Evolutionary conservation across 257 asterid species (phyloP).

Genomic region (Coffea eugenioides): DNA sequence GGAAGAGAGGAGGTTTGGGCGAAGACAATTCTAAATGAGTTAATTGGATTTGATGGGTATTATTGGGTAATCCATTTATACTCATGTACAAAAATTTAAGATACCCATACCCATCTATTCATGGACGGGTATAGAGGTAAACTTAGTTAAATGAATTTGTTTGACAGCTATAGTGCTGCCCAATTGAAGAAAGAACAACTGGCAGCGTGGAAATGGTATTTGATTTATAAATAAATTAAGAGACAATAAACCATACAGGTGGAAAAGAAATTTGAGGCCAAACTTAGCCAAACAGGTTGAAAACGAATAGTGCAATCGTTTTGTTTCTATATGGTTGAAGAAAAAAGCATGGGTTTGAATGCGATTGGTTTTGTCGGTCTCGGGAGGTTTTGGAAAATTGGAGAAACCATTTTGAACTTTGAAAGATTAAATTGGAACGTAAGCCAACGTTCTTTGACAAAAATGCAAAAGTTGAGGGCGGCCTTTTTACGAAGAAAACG

Average conservation of each 20-base stretch:
- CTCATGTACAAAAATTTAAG: no score
- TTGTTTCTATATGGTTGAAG: neutral
- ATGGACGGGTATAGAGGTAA: no score
- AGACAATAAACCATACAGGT: neutral
- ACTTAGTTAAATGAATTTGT: no score
- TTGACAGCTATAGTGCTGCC: neutral
- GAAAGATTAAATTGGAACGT: neutral
- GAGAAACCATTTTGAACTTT: slow-evolving; percentile 32
- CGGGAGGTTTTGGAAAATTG: slow-evolving; percentile 32
- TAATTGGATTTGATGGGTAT: no score
- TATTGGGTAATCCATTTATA: no score
- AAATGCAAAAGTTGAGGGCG: neutral
- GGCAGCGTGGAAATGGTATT: neutral
- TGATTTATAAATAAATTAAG: neutral
- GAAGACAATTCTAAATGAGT: no score
- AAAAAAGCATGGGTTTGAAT: slow-evolving; percentile 15
- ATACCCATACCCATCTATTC: no score
- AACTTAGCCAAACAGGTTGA: slow-evolving; percentile 10
- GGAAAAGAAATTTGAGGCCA: slow-evolving; percentile 5
- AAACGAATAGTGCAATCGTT: slow-evolving; percentile 8
- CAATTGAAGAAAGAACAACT: slow-evolving; percentile 2
- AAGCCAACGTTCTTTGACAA: slow-evolving; percentile 27
- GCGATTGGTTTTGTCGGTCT: slow-evolving; percentile 12
- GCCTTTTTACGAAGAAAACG: neutral
- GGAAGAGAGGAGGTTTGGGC: no score